Percentiles rank a stretch among this genome's conserved stretches.
Conservation (phyloP, 768 basidiomycete species). For the Tulasnella calospora region DNA sequence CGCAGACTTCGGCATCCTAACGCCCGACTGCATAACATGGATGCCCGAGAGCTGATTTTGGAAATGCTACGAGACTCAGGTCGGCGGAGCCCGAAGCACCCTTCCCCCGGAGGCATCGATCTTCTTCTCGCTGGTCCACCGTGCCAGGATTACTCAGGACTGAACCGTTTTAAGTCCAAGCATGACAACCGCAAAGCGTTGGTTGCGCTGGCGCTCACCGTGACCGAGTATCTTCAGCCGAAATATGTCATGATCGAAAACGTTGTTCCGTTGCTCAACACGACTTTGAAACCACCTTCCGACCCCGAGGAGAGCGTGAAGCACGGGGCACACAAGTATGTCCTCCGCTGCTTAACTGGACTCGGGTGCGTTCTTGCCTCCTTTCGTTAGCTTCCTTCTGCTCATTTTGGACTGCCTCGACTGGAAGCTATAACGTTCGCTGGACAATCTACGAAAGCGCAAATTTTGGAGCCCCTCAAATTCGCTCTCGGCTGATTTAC, state of each 20-base stretch:
- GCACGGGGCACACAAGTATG: constrained; percentile 30
- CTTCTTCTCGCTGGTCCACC: constrained; percentile 16
- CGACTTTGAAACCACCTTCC: neutral
- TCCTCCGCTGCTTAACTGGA: constrained; percentile 53
- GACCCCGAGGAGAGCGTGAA: neutral
- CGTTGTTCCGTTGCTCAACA: constrained; percentile 5
- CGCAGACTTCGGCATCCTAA: neutral
- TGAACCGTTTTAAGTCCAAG: constrained; percentile 18
- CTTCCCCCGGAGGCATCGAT: constrained; percentile 16
- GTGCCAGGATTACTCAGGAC: constrained; percentile 21
- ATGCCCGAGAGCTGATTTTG: constrained; percentile 6
- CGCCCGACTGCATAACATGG: constrained; percentile 11
- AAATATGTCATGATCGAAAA: constrained; percentile 23
- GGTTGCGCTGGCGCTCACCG: constrained; percentile 3
- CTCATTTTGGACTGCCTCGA: constrained; percentile 25
- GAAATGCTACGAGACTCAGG: constrained; percentile 6
- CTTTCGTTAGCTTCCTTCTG: constrained; percentile 21
- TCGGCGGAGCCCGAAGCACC: neutral
- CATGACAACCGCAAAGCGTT: constrained; percentile 18
- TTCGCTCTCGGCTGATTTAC: constrained; percentile 62
- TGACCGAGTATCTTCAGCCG: constrained; percentile 12
- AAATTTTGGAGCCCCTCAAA: constrained; percentile 67
- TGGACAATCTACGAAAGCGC: constrained; percentile 64
- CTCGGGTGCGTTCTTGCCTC: constrained; percentile 49
- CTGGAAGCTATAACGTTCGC: constrained; percentile 59